phyloP scores from a whole-genome alignment of 306 rosid genomes.

The Vicia villosa region DNA sequence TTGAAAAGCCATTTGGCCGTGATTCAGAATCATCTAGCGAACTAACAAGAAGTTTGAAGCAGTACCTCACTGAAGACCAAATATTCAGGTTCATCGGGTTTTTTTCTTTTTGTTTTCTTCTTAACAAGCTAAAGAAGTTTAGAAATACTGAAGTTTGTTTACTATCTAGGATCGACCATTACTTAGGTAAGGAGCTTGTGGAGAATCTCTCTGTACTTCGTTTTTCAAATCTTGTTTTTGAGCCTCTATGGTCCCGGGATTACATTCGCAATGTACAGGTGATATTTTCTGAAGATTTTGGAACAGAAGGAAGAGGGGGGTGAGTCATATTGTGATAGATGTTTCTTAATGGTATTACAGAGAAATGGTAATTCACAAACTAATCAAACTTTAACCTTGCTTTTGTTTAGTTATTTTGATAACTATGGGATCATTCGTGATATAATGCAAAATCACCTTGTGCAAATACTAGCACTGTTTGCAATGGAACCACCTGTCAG shows the following conservation, averaged over 20 bases:
- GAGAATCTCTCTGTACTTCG: conserved; percentile 98
- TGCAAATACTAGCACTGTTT: conserved; percentile 90
- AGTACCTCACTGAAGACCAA: conserved; percentile 85
- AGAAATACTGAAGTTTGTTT: conserved; percentile 32
- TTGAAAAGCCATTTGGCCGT: conserved; percentile 97
- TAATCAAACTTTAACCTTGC: conserved; percentile 27
- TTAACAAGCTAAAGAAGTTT: conserved; percentile 33
- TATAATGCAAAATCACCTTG: conserved; percentile 97
- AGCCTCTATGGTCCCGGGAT: conserved; percentile 90
- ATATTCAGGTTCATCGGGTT: conserved; percentile 71
- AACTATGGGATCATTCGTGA: conserved; percentile 93
- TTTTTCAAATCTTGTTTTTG: conserved; percentile 93
- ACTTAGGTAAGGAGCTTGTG: conserved; percentile 98
- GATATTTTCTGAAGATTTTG: conserved; percentile 98
- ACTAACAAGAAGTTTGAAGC: conserved; percentile 77
- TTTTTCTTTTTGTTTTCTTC: neutral
- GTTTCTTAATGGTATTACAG: conserved; percentile 25
- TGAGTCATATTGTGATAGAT: conserved; percentile 41
- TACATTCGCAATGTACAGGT: conserved; percentile 93
- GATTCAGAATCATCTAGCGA: conserved; percentile 82
- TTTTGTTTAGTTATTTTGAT: conserved; percentile 72
- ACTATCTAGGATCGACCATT: conserved; percentile 89
- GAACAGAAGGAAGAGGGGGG: conserved; percentile 98
- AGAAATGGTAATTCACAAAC: conserved; percentile 24
- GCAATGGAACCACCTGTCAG: conserved; percentile 99